Evolutionary conservation across 495 filamentous ascomycete genomes (phyloP).

Genomic region (Copromyces sp.): DNA sequence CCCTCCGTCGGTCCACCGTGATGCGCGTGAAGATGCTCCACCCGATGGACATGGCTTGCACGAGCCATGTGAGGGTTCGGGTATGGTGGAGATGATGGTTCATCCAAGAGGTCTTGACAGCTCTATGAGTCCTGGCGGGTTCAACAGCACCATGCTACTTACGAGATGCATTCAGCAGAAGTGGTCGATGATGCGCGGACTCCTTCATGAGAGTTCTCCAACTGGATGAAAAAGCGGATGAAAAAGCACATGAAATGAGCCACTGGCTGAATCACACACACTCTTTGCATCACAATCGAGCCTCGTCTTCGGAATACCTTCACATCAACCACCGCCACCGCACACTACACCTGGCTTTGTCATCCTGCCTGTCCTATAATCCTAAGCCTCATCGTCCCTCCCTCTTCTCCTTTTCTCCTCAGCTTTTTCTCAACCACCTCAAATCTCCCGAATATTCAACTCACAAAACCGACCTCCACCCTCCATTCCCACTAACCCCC

Average conservation of each 20-base stretch:
- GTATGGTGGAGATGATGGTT: not conserved
- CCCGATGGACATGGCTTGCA: not conserved
- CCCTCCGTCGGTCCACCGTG: not conserved
- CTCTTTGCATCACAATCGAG: not conserved
- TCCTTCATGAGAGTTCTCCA: not conserved
- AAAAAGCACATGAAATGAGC: not conserved
- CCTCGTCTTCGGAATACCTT: not conserved
- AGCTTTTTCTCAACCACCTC: not conserved
- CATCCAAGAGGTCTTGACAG: not conserved
- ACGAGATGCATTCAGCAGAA: not conserved
- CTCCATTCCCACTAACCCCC: slow-evolving; percentile 9
- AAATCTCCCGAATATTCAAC: not conserved
- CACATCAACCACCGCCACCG: not conserved
- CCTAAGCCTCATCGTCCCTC: not conserved
- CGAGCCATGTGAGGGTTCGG: not conserved
- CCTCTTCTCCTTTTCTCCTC: not conserved
- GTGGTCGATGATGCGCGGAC: not conserved
- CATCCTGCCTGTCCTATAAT: not conserved
- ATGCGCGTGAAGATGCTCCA: not conserved
- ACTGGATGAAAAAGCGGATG: not conserved
- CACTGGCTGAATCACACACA: not conserved
- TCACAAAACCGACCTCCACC: slow-evolving; percentile 45
- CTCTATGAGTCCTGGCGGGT: not conserved
- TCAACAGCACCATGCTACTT: not conserved
- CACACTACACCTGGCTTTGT: not conserved